phyloP scores from a whole-genome alignment of 768 basidiomycete species.

The Peribolospora baueri region DNA sequence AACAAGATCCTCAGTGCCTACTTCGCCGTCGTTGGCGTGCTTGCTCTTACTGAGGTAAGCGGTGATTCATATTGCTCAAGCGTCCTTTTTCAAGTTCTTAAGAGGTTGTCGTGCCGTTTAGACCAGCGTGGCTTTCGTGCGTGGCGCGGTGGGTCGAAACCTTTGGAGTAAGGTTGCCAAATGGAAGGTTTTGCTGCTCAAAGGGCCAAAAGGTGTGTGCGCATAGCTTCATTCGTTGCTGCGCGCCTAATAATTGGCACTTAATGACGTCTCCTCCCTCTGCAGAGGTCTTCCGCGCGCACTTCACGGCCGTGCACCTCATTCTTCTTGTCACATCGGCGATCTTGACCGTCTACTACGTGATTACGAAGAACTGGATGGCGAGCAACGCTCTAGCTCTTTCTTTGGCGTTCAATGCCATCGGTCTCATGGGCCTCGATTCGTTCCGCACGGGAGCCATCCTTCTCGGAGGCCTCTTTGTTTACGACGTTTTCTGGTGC shows the following conservation, averaged over 20 bases:
- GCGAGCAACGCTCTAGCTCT: conserved; percentile 51
- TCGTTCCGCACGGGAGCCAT: conserved; percentile 68
- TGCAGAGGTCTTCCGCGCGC: conserved; percentile 17
- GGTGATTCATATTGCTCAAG: conserved; percentile 31
- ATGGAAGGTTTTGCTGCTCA: neutral
- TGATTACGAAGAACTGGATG: conserved; percentile 34
- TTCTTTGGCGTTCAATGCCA: conserved; percentile 56
- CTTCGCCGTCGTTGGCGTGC: conserved; percentile 33
- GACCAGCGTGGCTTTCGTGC: neutral
- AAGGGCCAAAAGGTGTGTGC: neutral
- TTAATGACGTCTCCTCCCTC: neutral
- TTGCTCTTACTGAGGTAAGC: conserved; percentile 37
- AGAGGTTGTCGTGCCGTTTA: neutral
- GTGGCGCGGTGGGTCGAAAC: conserved; percentile 22
- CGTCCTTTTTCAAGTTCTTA: neutral
- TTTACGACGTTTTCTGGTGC: conserved; percentile 80
- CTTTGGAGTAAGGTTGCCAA: conserved; percentile 9
- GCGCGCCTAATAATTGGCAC: neutral
- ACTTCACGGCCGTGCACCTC: conserved; percentile 5
- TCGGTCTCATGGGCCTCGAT: conserved; percentile 59
- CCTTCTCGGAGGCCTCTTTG: conserved; percentile 56
- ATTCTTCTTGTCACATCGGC: conserved; percentile 13
- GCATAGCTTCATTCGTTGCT: too few relatives aligned
- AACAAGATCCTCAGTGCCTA: conserved; percentile 41
- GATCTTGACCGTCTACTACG: conserved; percentile 14